Evolutionary conservation across 2,329 filamentous ascomycete genomes (phyloP), one percentile per base, ranked within the genome.

Genomic region (Epichloe uncinata): DNA sequence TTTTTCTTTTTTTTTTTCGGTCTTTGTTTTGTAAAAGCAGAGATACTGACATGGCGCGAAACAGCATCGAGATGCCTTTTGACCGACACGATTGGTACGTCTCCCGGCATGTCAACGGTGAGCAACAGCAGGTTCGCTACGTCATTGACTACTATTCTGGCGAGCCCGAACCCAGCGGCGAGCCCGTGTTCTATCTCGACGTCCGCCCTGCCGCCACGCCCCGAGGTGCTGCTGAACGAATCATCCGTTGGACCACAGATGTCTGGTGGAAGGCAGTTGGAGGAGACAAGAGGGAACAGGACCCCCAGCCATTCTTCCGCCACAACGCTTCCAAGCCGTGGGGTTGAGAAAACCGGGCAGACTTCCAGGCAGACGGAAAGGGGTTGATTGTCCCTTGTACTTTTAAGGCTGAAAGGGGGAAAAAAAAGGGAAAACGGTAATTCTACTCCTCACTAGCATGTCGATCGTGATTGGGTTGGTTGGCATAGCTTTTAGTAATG

Each of bases 11-110:
- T 22, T 26, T 7, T 7, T 22, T 22, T 22, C 6, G 16, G 16
- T 22, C 2, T 26, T 26, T 26, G 7, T 26, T 5, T n/a, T 13
- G 11, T 30, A 15, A 13, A 26, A 30, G 12, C 40, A 20, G 4
- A 22, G 8, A 36, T 33, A 18, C 45, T 48, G 52, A 54, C 53
- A 46, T 50, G 35, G 35, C 16, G n/a, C 8, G 35, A 3, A 40
- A 36, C 55, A 87, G 84, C 5, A 82, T 84, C 7, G 84, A 88
- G 48, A 85, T 88, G 11, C 93, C 93, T 1, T 98, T 98, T 60
- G 93, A 98, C 67, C 81, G 93, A 54, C 93, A 98, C 65, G 93
- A 98, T 65, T 98, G 93, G 93, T 97, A 84, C 63, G 86, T 98
- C 41, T 78, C 86, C 56, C 78, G 93, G 54, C 77, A 84, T 35